Percentiles rank a stretch among this genome's conserved stretches.
phyloP scores from a whole-genome alignment of 129 eudicot species.

The Centella asiatica region DNA sequence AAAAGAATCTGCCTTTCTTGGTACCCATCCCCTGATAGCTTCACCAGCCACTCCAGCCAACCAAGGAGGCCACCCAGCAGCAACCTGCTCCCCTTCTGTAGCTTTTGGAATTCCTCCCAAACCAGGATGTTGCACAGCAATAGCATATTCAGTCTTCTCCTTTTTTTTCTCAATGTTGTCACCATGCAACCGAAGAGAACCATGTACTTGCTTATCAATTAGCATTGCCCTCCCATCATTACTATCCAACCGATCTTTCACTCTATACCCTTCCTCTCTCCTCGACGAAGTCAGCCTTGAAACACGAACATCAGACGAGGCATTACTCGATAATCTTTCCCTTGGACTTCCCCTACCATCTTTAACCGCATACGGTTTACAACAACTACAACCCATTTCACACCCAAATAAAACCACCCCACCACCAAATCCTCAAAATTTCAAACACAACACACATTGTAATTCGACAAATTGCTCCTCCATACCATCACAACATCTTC shows the following conservation, averaged over 20 bases:
- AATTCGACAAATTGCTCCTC: conserved; percentile 14
- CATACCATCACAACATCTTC: background rate
- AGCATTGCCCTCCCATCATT: conserved; percentile 53
- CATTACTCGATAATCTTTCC: conserved; percentile 55
- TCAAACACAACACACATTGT: background rate
- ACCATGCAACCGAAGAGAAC: conserved; percentile 33
- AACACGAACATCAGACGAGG: conserved; percentile 30
- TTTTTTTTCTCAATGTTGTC: conserved; percentile 57
- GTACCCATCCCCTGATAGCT: conserved; percentile 92
- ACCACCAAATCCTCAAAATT: conserved; percentile 2
- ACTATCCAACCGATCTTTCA: conserved; percentile 34
- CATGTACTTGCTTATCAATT: conserved; percentile 59
- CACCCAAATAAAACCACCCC: conserved; percentile 1
- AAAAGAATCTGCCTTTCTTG: conserved; percentile 86
- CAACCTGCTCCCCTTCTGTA: conserved; percentile 73
- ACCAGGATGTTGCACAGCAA: conserved; percentile 35
- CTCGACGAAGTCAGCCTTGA: conserved; percentile 46
- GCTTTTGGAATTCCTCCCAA: conserved; percentile 49
- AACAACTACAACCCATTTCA: conserved; percentile 75
- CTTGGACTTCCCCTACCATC: conserved; percentile 66
- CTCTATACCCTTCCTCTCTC: conserved; percentile 50
- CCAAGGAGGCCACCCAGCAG: conserved; percentile 99
- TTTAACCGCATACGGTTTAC: conserved; percentile 70
- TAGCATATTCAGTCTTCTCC: conserved; percentile 32
- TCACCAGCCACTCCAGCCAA: conserved; percentile 87